Evolutionary conservation across 2,329 filamentous ascomycete genomes (phyloP).

Genomic region (Aspergillus japonicus): DNA sequence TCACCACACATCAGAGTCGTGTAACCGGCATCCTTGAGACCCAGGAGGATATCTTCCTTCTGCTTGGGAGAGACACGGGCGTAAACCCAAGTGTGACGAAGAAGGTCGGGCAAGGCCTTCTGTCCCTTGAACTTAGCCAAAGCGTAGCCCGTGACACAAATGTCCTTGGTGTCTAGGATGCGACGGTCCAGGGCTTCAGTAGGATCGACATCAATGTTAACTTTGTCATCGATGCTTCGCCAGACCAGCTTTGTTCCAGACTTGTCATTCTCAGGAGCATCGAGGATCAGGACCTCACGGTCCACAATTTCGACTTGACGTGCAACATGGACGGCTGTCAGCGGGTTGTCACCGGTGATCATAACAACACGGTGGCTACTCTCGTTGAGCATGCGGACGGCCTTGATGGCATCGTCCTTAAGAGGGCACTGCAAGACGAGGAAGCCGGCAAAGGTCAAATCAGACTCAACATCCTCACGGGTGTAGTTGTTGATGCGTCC

Average conservation of each 20-base stretch:
- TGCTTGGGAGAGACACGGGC: slow-evolving; percentile 97
- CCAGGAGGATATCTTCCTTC: slow-evolving; percentile 97
- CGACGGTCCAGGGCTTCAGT: slow-evolving; percentile 74
- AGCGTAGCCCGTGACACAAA: slow-evolving; percentile 94
- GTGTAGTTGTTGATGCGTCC: slow-evolving; percentile 89
- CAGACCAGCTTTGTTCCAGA: slow-evolving; percentile 81
- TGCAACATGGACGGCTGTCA: slow-evolving; percentile 94
- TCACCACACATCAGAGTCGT: slow-evolving; percentile 99
- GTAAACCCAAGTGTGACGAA: slow-evolving; percentile 95
- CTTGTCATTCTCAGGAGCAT: slow-evolving; percentile 86
- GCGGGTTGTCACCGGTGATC: slow-evolving; percentile 97
- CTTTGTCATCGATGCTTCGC: slow-evolving; percentile 90
- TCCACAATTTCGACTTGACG: slow-evolving; percentile 97
- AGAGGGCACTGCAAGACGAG: slow-evolving; percentile 91
- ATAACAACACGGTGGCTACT: slow-evolving; percentile 98
- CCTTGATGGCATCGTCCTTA: slow-evolving; percentile 92
- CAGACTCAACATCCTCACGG: slow-evolving; percentile 84
- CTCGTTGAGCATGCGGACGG: slow-evolving; percentile 96
- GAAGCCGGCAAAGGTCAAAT: slow-evolving; percentile 89
- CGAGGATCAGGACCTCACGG: slow-evolving; percentile 88
- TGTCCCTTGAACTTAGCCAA: slow-evolving; percentile 85
- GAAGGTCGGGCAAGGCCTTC: slow-evolving; percentile 69
- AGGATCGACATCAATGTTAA: slow-evolving; percentile 81
- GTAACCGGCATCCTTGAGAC: slow-evolving; percentile 93
- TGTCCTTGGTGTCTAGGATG: slow-evolving; percentile 81